Evolutionary conservation across 331 rosid species (phyloP), one percentile per base, ranked within the genome.

Genomic region (Acacia pycnantha): DNA sequence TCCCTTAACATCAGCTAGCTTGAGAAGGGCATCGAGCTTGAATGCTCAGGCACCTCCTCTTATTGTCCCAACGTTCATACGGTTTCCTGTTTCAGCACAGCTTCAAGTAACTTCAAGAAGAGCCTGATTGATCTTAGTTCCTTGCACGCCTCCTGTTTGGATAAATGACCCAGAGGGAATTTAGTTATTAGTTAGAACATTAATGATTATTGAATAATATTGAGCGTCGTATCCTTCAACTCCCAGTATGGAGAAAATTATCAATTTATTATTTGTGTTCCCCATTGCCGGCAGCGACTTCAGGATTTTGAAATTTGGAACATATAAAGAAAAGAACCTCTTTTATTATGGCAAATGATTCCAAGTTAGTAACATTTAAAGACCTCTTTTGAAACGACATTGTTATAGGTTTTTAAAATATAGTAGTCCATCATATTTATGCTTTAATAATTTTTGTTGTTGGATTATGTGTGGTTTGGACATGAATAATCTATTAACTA

Each of bases 21-120:
- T 96, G 48, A 96, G 94, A 37, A 96, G 98, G 1, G 98, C 91
- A 7, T 96, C 99, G 27, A 96, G 92, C 67, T 94, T 96, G 73
- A 96, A 96, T 21, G 98, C 99, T 82, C 80, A 81, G 0, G 99
- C 99, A 2, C 98, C 99, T 74, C 99, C 99, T 51, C 99, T 84
- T 65, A 92, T 94, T 2, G 99, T 96, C 66, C 99, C 99, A 0
- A 96, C 97, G 54, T 96, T 96, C 99, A 96, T 94, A 6, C 99
- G 86, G 79, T 96, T 96, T 5, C 99, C 99, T 11, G 99, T 96
- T 87, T 96, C 0, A 96, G 88, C n/a, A 96, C 99, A 6, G 99
- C 90, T 87, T 96, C 99, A 0, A 96, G 94, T 61, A 96, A 48
- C 69, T 96, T 96, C 83, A 90, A 78, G 92, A 96, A 96, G n/a